A percentile compares a stretch with the other conserved stretches of the same genome.
phyloP scores from a whole-genome alignment of 306 rosid species.

The Sesbania bispinosa region DNA sequence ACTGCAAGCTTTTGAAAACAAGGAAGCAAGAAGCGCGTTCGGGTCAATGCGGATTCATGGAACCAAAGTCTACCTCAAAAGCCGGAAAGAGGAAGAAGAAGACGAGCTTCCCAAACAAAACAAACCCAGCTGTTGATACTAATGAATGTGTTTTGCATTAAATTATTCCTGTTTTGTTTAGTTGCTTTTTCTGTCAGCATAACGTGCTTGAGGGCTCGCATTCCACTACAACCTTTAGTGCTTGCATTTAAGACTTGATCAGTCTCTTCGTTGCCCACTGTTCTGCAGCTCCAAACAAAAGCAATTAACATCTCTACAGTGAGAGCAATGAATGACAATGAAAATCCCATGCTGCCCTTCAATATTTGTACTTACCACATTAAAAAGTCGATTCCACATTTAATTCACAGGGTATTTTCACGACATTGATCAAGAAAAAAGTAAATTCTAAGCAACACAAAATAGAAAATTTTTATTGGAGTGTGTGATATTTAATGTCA shows the following conservation, averaged over 20 bases:
- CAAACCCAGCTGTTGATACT: neutral
- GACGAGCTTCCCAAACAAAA: neutral
- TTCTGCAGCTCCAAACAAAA: neutral
- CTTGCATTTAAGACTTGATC: constrained; percentile 7
- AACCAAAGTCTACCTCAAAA: constrained; percentile 22
- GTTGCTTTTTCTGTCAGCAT: constrained; percentile 6
- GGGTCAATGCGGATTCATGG: constrained; percentile 10
- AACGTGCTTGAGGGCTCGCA: constrained; percentile 3
- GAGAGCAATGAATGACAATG: neutral
- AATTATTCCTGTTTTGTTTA: neutral
- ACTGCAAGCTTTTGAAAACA: too few species aligned
- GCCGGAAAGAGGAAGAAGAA: constrained; percentile 17
- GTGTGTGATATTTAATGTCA: too few species aligned
- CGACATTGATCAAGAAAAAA: too few species aligned
- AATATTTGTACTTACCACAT: neutral
- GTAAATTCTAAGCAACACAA: too few species aligned
- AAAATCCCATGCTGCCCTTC: neutral
- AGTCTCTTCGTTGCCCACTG: constrained; percentile 10
- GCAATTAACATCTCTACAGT: neutral
- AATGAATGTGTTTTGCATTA: neutral
- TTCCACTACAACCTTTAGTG: neutral
- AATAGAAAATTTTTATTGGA: too few species aligned
- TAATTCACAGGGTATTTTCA: too few species aligned
- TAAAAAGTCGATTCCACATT: too few species aligned
- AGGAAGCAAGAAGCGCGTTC: neutral